Evolutionary conservation across 768 basidiomycete genomes (phyloP).

Genomic region (Pulveroboletus sp.): DNA sequence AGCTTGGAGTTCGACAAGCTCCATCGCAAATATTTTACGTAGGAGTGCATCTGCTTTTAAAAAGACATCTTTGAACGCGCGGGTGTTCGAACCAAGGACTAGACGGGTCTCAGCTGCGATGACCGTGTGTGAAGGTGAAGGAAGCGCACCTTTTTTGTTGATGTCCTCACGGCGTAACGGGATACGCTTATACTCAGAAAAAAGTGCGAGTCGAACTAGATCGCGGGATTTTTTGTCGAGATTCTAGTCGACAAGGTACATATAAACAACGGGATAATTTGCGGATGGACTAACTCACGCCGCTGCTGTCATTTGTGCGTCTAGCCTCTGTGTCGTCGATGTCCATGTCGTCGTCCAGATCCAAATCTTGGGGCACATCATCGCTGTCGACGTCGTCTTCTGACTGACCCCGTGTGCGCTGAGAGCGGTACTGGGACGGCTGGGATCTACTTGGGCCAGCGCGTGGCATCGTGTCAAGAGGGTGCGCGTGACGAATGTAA

Average conservation of each 20-base stretch:
- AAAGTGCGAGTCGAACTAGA: constrained; percentile 78
- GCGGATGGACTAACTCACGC: constrained; percentile 7
- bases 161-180: constrained; percentile 80
- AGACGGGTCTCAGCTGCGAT: too few relatives aligned
- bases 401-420: constrained; percentile 25
- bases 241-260: constrained; percentile 42
- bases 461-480: constrained; percentile 26
- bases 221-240: constrained; percentile 61
- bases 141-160: constrained; percentile 64
- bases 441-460: constrained; percentile 31
- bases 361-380: constrained; percentile 22
- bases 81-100: constrained; percentile 49
- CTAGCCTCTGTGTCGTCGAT: constrained; percentile 31
- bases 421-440: constrained; percentile 39
- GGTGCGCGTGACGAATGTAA: constrained; percentile 3
- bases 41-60: constrained; percentile 61
- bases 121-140: neutral
- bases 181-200: constrained; percentile 66
- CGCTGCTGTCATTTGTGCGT: constrained; percentile 19
- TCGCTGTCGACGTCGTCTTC: constrained; percentile 37
- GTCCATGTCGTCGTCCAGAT: constrained; percentile 27
- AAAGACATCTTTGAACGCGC: constrained; percentile 65
- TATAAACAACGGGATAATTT: neutral
- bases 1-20: constrained; percentile 72
- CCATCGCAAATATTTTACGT: constrained; percentile 70